A percentile compares a stretch with the other conserved stretches of the same genome.
Evolutionary conservation across 345 rosid genomes (phyloP).

Genomic region (Dipteronia dyeriana): DNA sequence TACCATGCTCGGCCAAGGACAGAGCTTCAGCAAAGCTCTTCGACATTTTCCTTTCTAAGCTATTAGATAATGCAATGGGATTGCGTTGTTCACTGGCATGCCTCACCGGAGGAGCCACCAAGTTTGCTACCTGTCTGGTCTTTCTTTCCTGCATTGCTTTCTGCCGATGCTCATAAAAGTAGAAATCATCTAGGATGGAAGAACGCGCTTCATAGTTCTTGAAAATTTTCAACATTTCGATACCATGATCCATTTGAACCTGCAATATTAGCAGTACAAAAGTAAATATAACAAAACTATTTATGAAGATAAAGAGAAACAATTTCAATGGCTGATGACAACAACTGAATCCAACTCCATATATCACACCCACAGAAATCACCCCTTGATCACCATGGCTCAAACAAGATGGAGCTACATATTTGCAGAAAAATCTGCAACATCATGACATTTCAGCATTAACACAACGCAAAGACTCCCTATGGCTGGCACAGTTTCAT

Average conservation of each 20-base stretch:
- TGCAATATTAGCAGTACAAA: conserved; percentile 22
- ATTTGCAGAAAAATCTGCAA: neutral
- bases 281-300: neutral
- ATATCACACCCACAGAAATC: neutral
- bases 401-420: conserved; percentile 4
- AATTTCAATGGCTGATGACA: neutral
- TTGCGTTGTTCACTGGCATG: conserved; percentile 23
- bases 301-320: neutral
- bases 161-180: conserved; percentile 79
- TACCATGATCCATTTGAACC: conserved; percentile 72
- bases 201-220: conserved; percentile 46
- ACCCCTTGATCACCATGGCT: neutral
- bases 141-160: conserved; percentile 66
- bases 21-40: conserved; percentile 64
- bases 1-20: conserved; percentile 30
- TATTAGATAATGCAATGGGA: conserved; percentile 33
- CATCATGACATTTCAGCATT: neutral
- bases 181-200: conserved; percentile 76
- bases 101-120: conserved; percentile 26
- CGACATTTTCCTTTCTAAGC: conserved; percentile 47
- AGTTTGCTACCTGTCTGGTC: conserved; percentile 45
- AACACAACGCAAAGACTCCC: neutral
- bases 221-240: conserved; percentile 68
- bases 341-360: too few species aligned
- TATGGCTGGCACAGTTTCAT: neutral